phyloP scores from a whole-genome alignment of 345 rosid species.

The Pelargonium nanum region DNA sequence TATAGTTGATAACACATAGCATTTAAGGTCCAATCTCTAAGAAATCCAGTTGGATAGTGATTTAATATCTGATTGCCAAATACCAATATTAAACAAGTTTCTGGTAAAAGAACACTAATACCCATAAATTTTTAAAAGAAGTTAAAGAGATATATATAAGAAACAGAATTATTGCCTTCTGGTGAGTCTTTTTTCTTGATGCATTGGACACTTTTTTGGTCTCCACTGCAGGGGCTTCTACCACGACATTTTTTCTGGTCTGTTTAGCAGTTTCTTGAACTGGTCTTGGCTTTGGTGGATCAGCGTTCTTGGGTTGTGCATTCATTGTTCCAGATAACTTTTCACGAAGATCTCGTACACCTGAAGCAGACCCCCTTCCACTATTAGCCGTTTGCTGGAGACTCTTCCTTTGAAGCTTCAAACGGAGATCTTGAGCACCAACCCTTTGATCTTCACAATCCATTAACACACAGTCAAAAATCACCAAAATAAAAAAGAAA shows the following conservation, averaged over 20 bases:
- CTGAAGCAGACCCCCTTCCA: conserved; percentile 42
- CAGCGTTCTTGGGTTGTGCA: conserved; percentile 41
- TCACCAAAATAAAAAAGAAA: conserved; percentile 1
- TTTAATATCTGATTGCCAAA: background rate
- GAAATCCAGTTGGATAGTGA: background rate
- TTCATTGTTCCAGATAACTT: conserved; percentile 75
- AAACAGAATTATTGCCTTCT: conserved; percentile 28
- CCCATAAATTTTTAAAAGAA: no score
- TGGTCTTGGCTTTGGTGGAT: conserved; percentile 39
- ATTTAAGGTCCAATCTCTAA: background rate
- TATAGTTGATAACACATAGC: background rate
- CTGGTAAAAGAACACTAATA: no score
- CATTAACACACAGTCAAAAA: conserved; percentile 33
- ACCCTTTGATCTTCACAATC: conserved; percentile 54
- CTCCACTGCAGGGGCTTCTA: conserved; percentile 47
- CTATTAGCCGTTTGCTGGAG: conserved; percentile 24
- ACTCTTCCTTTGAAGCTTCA: conserved; percentile 76
- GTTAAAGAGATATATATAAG: background rate
- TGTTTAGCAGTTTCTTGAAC: conserved; percentile 43
- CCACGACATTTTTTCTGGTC: conserved; percentile 45
- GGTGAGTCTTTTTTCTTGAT: conserved; percentile 37
- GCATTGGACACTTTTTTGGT: conserved; percentile 33
- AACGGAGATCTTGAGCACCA: conserved; percentile 74
- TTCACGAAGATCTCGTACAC: conserved; percentile 71
- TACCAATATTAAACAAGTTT: background rate